These are phyloP conservation scores for Onygenales sp. DNA, from an alignment of 2,329 filamentous ascomycete genomes.

Conservation along the genomic window DNA sequence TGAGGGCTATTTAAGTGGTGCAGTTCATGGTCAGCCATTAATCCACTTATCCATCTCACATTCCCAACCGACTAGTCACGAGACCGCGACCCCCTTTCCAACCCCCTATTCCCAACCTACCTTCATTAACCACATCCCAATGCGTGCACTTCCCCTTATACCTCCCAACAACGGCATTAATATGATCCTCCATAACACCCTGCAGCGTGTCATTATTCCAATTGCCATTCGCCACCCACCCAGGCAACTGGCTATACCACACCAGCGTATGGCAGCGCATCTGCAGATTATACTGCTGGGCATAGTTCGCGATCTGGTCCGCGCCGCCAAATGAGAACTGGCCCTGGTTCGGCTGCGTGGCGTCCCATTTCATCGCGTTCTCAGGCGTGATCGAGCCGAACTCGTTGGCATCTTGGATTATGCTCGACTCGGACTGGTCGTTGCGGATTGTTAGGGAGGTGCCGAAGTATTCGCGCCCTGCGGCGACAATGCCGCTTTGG, in stretches of 20 bases:
- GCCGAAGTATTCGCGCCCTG: not conserved
- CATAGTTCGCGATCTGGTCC: slow-evolving; percentile 39
- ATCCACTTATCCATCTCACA: no score
- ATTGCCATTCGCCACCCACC: slow-evolving; percentile 42
- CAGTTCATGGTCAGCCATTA: not conserved
- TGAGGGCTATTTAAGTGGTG: slow-evolving; percentile 21
- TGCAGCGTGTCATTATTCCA: slow-evolving; percentile 53
- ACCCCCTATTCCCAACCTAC: slow-evolving; percentile 7
- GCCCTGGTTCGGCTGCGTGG: slow-evolving; percentile 48
- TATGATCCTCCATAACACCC: slow-evolving; percentile 42
- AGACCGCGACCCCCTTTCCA: not conserved
- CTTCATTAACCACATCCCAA: slow-evolving; percentile 34
- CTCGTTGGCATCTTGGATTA: not conserved
- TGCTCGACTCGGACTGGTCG: not conserved
- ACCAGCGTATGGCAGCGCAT: slow-evolving; percentile 55
- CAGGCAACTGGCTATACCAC: slow-evolving; percentile 39
- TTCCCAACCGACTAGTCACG: not conserved
- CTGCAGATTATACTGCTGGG: slow-evolving; percentile 33
- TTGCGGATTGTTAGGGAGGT: not conserved
- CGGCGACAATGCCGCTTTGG: not conserved
- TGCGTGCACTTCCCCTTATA: slow-evolving; percentile 28
- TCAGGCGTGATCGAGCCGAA: not conserved
- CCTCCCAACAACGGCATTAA: slow-evolving; percentile 26
- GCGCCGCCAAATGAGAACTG: slow-evolving; percentile 51
- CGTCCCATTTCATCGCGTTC: slow-evolving; percentile 43